Base-by-base conservation (phyloP, 2,329 filamentous ascomycete species). In the Cordyceps militaris region DNA sequence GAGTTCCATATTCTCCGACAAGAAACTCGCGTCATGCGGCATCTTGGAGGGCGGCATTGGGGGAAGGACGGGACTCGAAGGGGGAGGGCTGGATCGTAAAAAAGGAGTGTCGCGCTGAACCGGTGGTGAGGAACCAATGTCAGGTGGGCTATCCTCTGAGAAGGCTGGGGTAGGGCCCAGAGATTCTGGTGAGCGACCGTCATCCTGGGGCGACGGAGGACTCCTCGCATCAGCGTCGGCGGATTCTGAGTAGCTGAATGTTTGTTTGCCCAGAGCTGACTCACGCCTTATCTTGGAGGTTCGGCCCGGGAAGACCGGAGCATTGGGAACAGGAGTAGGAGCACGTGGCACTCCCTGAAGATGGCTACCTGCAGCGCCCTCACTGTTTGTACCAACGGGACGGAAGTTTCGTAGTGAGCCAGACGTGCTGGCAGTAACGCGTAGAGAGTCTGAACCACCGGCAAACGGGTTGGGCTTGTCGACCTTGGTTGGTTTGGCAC, bases 71-170 rank as follows among this genome's bases (percentile, higher is more conserved):
- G 93, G 94, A 67, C 93, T 97, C 2, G 92, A 96, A 26, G 86
- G 83, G 28, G 84, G 82, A 4, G 87, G 85, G 59, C 82, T 85
- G 2, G 81, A 82, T 52, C 69, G 76, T 30, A 79, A 74, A 63
- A 77, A 84, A 44, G 77, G 72, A 30, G 78, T 76, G 38, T 80
- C 80, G 62, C 83, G 81, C 61, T 91, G 84, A 1, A 95, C 79
- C 1, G 94, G 94, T 14, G 93, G 93, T 3, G 93, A 97, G 0
- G 94, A 97, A 1, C 88, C 88, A 64, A 97, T 90, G 56, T 90
- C 89, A 50, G 84, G 85, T 4, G 91, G 88, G 54, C 91, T 95
- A 57, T 87, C 78, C 54, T 78, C 81, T 55, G 83, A 80, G 40
- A 75, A 78, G 34, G 76, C 73, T 5, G 80, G 80, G 1, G 81